phyloP scores from a whole-genome alignment of 108 stramenopile genomes.

The Stephanodiscus triporus region DNA sequence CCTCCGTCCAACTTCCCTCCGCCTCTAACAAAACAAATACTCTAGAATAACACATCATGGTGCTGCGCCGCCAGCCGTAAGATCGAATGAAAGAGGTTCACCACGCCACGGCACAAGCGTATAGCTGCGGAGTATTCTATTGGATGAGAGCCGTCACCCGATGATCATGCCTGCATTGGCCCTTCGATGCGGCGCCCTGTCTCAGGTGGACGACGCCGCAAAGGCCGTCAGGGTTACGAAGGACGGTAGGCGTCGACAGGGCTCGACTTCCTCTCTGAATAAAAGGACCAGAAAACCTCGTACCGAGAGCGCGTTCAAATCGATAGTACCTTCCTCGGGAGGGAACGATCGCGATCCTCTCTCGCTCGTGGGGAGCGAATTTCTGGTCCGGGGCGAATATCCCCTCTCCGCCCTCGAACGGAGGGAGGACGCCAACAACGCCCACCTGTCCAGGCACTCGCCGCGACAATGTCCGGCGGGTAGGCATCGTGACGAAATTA shows the following conservation, averaged over 20 bases:
- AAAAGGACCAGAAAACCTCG: background rate
- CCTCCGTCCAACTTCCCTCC: too few species aligned
- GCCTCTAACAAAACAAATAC: too few species aligned
- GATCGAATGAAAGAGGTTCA: too few species aligned
- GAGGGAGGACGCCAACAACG: background rate
- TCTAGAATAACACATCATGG: too few species aligned
- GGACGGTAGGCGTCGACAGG: background rate
- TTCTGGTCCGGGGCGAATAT: background rate
- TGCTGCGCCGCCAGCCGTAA: too few species aligned
- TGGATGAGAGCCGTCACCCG: too few species aligned
- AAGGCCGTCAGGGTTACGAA: background rate
- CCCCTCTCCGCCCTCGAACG: conserved; percentile 4
- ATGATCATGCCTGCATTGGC: background rate
- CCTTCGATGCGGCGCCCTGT: conserved; percentile 2
- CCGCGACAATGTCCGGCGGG: background rate
- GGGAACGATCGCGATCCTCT: background rate
- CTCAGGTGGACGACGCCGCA: background rate
- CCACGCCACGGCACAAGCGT: too few species aligned
- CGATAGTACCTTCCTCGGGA: background rate
- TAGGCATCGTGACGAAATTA: background rate
- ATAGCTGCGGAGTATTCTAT: too few species aligned
- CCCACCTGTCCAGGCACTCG: background rate
- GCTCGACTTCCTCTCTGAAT: background rate
- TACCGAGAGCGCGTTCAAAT: background rate
- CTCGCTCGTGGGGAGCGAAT: background rate